Evolutionary conservation across 1,139 yeast species (phyloP), one percentile per base, ranked within the genome.

Genomic region (Blastobotrys proliferans): DNA sequence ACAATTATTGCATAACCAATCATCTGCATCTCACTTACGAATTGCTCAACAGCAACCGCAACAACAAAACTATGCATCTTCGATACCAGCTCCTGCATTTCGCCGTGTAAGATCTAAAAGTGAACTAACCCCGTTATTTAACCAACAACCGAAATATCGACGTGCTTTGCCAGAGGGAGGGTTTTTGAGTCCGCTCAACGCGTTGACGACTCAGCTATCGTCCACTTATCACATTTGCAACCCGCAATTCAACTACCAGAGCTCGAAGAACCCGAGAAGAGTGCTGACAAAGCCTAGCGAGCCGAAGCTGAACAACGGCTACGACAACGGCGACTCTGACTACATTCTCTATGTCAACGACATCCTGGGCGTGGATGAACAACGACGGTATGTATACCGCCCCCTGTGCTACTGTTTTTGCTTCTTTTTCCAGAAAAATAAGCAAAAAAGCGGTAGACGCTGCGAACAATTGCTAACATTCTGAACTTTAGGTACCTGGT

Each of bases 331-430:
- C 49, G 88, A 87, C 48, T 79, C 86, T 60, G 97, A 94, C 65
- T 92, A 90, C 60, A 90, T 94, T 46, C 67, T 94, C 22, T 90
- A 90, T 55, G 98, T 94, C 13, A 92, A 94, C 62, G 98, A 94
- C 60, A 82, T 92, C 16, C 68, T 94, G 38, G 98, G 98, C 2
- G 74, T 79, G 1, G 94, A 87, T 58, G 95, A 87, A 54, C 90
- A 88, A 44, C 72, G 92, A 45, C 57, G 86, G 59, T 31, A 31
- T 31, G 35, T 11, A 5, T 6, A 6, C 4, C 6, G 6, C 5
- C 17, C 17, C 10, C 10, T 29, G 18, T 4, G 13, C 16, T n/a
- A 31, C n/a, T n/a, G n/a, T n/a, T n/a, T n/a, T n/a, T n/a, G n/a
- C n/a, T n/a, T n/a, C n/a, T n/a, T n/a, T n/a, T n/a, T n/a, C n/a